Evolutionary conservation across 768 basidiomycete species (phyloP), one percentile per base, ranked within the genome.

Genomic region (Boletales sp.): DNA sequence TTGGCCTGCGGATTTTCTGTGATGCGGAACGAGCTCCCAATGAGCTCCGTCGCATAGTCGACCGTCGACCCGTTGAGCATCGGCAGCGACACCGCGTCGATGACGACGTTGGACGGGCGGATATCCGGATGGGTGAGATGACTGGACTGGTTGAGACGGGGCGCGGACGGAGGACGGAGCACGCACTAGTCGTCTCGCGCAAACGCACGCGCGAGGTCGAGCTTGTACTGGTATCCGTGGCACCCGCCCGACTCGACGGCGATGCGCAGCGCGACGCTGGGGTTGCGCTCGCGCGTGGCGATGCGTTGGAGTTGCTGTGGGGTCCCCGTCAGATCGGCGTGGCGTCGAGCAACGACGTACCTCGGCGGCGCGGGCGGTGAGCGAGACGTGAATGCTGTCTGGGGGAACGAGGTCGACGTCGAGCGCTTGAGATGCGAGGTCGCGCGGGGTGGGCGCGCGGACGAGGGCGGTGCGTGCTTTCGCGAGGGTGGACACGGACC

Each of bases 211-310:
- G 87, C 86, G 8, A 96, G 76, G 49, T 87, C 84, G 80, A 96
- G 83, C 59, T 88, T 94, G 70, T 96, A 95, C 61, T 96, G 92
- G 68, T 96, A 96, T 36, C 94, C 94, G 66, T 98, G 94, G 61
- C 94, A 98, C 21, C 94, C 94, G 13, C 94, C 94, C 15, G 87
- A 89, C 61, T 96, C 93, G n/a, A 98, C 92, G 1, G 82, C 74
- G 54, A 98, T 77, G 54, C 94, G 74, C 32, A 96, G 73, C 3
- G 86, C 88, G 28, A 89, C 76, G 41, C 78, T 63, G 0, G 81
- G 66, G 57, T 86, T 77, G 11, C 81, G 73, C 61, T 87, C 79
- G 33, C 83, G 73, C 14, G 73, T 59, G 8, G 89, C 78, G 50
- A 96, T 89, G 39, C 71, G 66, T 39, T 76, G 73, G 4, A 96